Evolutionary conservation across 495 filamentous ascomycete genomes (phyloP).

Genomic region (Hypoxylon trugodes): DNA sequence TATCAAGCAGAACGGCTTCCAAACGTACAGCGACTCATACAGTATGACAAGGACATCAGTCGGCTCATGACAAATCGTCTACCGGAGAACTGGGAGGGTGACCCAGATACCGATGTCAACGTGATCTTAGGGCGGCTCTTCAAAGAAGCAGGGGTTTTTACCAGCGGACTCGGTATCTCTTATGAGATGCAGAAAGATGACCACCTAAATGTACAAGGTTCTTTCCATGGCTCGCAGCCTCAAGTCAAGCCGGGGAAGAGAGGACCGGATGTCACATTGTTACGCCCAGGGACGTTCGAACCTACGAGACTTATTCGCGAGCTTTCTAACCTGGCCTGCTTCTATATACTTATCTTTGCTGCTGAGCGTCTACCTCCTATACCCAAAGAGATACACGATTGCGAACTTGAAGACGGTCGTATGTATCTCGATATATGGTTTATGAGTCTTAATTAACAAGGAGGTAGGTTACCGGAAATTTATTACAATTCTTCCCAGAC

Average conservation of each 20-base stretch:
- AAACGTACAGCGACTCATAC: slow-evolving; percentile 47
- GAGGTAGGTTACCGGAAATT: slow-evolving; percentile 36
- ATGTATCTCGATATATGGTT: not conserved
- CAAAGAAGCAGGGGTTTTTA: slow-evolving; percentile 54
- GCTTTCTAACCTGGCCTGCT: slow-evolving; percentile 48
- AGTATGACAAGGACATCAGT: slow-evolving; percentile 49
- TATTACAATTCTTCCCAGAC: slow-evolving; percentile 46
- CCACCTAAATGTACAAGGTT: slow-evolving; percentile 42
- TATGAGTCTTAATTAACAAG: not conserved
- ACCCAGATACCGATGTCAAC: slow-evolving; percentile 53
- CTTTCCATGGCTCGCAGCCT: slow-evolving; percentile 14
- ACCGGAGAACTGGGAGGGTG: slow-evolving; percentile 53
- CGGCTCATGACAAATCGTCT: slow-evolving; percentile 46
- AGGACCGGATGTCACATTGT: slow-evolving; percentile 52
- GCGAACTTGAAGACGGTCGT: slow-evolving; percentile 11
- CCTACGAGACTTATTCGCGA: slow-evolving; percentile 50
- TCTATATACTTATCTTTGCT: slow-evolving; percentile 50
- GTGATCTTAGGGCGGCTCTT: slow-evolving; percentile 52
- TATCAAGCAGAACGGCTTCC: slow-evolving; percentile 52
- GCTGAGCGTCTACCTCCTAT: slow-evolving; percentile 38
- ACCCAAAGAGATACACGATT: not conserved
- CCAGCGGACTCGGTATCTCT: slow-evolving; percentile 53
- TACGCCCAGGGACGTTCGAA: slow-evolving; percentile 55
- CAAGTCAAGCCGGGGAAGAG: slow-evolving; percentile 45
- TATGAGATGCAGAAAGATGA: slow-evolving; percentile 45